phyloP scores from a whole-genome alignment of 345 rosid species.

The Reutealis trisperma region DNA sequence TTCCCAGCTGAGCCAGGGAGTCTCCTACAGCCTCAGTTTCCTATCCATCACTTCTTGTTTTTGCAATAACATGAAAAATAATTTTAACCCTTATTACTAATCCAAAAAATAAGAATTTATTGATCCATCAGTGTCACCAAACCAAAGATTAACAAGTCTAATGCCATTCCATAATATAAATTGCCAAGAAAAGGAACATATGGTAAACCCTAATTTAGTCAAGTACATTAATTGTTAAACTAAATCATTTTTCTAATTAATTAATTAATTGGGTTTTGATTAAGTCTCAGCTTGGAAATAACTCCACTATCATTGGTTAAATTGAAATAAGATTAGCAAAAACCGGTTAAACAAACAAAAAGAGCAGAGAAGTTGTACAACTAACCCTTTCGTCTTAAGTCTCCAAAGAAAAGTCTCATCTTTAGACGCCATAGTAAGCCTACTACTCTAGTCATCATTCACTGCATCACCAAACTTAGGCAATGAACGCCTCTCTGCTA shows the following conservation, averaged over 20 bases:
- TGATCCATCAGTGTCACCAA: too few relatives aligned
- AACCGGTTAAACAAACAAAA: neutral
- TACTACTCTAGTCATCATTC: conserved; percentile 9
- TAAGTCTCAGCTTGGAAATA: too few relatives aligned
- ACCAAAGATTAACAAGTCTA: too few relatives aligned
- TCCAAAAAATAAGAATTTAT: neutral
- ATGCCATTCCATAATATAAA: neutral
- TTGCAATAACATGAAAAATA: too few relatives aligned
- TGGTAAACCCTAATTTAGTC: neutral
- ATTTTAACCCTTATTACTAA: neutral
- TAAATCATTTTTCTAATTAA: too few relatives aligned
- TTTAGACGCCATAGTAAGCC: conserved; percentile 48
- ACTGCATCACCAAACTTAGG: conserved; percentile 77
- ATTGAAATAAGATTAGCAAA: too few relatives aligned
- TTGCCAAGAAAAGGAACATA: neutral
- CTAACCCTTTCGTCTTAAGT: conserved; percentile 57
- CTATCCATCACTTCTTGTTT: conserved; percentile 61
- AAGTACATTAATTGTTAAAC: neutral
- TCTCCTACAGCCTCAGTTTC: conserved; percentile 59
- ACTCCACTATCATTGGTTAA: too few relatives aligned
- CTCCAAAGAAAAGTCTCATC: conserved; percentile 70
- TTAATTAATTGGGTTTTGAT: too few relatives aligned
- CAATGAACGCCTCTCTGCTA: conserved; percentile 65
- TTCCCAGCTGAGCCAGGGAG: conserved; percentile 57
- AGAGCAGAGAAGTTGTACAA: neutral